Evolutionary conservation across 805 yeast species (phyloP), one percentile per base, ranked within the genome.

Genomic region (Lipomyces chichibuensis): DNA sequence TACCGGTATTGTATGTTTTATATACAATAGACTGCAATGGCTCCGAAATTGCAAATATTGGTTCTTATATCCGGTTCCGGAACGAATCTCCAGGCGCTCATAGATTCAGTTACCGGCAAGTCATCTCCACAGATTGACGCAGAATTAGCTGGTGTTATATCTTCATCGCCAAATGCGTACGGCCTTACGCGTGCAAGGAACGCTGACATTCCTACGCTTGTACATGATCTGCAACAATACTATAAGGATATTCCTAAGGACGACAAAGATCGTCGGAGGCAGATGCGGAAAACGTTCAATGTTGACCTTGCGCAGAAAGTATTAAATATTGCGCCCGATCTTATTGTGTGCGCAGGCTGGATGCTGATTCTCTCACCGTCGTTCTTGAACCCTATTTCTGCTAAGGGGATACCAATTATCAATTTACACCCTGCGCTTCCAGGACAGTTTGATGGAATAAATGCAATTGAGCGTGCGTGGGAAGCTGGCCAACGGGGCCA

Each of bases 341-440:
- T 95, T 70, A 87, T 95, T 53, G 98, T 95, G 5, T 95, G 99
- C 80, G 99, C 99, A 3, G 99, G 99, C 1, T 95, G 99, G 99
- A 88, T 95, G 93, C 84, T 95, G 62, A 95, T 95, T 66, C 82
- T 95, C 67, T 90, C 97, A 0, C 87, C 91, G 2, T 82, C 85
- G 25, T 92, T 92, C 72, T 81, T 95, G 67, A 79, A 81, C 52
- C 92, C 93, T 2, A 78, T 93, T 43, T 85, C 82, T 60, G 77
- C 83, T 2, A 85, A 83, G 2, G 80, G 83, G 1, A 84, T 92
- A 35, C 91, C 93, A 49, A 93, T 95, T 70, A 92, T 95, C 74
- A 95, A 95, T 75, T 81, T 95, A 67, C 99, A 95, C 77, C 99
- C 99, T 4, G 98, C 99, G 0, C 85, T 95, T 67, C 99, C 99